Evolutionary conservation across 176 grass and related monocot genomes (phyloP), one percentile per base, ranked within the genome.

Genomic region (Lolium perenne): DNA sequence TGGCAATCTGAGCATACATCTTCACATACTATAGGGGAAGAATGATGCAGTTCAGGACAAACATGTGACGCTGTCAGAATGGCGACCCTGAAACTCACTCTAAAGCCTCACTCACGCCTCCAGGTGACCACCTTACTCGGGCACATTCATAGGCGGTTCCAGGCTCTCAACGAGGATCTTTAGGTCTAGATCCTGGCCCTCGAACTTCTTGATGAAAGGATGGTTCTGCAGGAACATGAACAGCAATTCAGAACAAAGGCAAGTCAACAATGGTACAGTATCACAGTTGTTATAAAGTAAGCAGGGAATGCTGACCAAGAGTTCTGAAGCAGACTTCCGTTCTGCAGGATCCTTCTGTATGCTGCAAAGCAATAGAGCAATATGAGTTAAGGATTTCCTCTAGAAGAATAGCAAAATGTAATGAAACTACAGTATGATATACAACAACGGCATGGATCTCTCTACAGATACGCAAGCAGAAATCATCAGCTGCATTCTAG

Each of bases 151-250:
- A 5, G 97, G 96, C 79, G 93, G 86, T 56, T 94, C 92, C 10
- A 99, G 90, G 88, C 84, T 85, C 80, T 77, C 73, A 1, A 99
- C 90, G 17, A 99, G 92, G 71, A 92, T 96, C 4, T 87, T 76
- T 5, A 98, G 88, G 74, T 98, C 88, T 26, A 99, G 74, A 77
- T 98, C 96, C 75, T 98, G 94, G 57, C 88, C 96, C 84, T 94
- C 96, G 25, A 98, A 98, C 80, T 92, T 98, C 85, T 98, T 95
- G 84, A 98, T 94, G 76, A 98, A 98, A 38, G 96, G 84, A 56
- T 98, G 96, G 74, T 85, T 83, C 96, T 98, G 93, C 82, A 85
- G 61, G 23, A 56, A 26, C 29, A 79, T 13, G 38, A 62, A 62
- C 2, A 6, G 0, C 3, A 18, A 72, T 50, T 84, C 22, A 90